Evolutionary conservation across 2,329 filamentous ascomycete species (phyloP).

Genomic region (Colletotrichum musae): DNA sequence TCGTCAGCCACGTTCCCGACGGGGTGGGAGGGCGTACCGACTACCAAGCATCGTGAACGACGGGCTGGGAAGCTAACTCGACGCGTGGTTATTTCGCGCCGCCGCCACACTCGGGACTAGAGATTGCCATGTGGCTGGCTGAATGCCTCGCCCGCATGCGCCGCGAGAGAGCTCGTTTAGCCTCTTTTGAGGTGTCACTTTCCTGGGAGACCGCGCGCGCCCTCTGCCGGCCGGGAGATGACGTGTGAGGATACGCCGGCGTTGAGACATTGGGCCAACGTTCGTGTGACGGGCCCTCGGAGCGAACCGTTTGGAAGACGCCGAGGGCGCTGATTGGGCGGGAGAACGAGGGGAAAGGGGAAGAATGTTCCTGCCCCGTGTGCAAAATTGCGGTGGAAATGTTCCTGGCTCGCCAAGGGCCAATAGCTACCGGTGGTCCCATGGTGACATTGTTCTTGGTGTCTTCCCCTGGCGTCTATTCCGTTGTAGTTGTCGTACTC

Average conservation of each 20-base stretch:
- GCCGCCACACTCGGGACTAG: neutral
- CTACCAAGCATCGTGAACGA: too few relatives aligned
- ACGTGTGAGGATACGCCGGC: slow-evolving; percentile 2
- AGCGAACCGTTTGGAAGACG: neutral
- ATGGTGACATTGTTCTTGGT: too few relatives aligned
- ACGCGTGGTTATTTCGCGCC: neutral
- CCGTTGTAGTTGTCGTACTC: too few relatives aligned
- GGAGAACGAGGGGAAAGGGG: neutral
- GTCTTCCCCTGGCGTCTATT: too few relatives aligned
- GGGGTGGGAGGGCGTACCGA: too few relatives aligned
- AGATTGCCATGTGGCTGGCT: slow-evolving; percentile 19
- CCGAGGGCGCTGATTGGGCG: slow-evolving; percentile 3
- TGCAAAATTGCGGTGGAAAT: neutral
- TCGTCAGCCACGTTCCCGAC: neutral
- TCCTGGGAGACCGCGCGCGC: neutral
- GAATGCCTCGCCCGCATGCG: neutral
- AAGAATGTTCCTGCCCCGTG: neutral
- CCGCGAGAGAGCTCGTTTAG: slow-evolving; percentile 5
- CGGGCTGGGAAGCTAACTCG: neutral
- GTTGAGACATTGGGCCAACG: slow-evolving; percentile 5
- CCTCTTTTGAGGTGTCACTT: neutral
- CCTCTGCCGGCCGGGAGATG: neutral
- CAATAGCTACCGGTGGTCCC: too few relatives aligned
- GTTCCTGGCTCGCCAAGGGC: slow-evolving; percentile 4
- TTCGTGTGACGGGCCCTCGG: neutral